Evolutionary conservation across 768 basidiomycete genomes (phyloP).

Genomic region (Hericium alpestre): DNA sequence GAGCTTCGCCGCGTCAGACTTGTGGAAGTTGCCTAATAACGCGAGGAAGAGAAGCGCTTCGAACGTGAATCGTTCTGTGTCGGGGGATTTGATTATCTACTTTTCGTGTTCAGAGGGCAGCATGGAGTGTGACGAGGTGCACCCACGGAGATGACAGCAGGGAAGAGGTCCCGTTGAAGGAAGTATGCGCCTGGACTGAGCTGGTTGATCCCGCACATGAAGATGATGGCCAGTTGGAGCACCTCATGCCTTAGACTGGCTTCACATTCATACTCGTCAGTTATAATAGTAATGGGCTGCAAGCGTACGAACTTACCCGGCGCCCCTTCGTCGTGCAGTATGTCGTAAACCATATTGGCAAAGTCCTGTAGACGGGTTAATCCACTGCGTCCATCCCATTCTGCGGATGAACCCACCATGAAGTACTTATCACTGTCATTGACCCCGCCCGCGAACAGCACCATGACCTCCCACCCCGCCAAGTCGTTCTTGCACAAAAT

Average conservation of each 20-base stretch:
- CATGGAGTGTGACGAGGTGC: neutral
- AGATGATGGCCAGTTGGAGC: slow-evolving; percentile 48
- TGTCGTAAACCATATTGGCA: slow-evolving; percentile 33
- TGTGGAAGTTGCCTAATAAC: slow-evolving; percentile 61
- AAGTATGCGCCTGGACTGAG: slow-evolving; percentile 67
- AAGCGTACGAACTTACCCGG: slow-evolving; percentile 38
- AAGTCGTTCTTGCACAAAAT: slow-evolving; percentile 43
- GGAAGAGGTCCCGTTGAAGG: slow-evolving; percentile 50
- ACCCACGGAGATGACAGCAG: slow-evolving; percentile 36
- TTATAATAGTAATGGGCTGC: too few species aligned
- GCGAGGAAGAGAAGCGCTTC: slow-evolving; percentile 52
- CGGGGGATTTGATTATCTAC: slow-evolving; percentile 46
- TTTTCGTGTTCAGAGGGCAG: neutral
- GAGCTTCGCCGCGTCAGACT: slow-evolving; percentile 57
- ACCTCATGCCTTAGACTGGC: slow-evolving; percentile 40
- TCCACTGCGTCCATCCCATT: neutral
- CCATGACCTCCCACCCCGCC: slow-evolving; percentile 67
- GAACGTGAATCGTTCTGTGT: slow-evolving; percentile 46
- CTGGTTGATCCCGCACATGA: slow-evolving; percentile 48
- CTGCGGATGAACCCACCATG: slow-evolving; percentile 27
- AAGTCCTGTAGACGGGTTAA: slow-evolving; percentile 30
- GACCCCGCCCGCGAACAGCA: slow-evolving; percentile 52
- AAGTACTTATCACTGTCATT: slow-evolving; percentile 48
- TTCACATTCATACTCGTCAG: slow-evolving; percentile 21
- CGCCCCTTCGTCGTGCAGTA: slow-evolving; percentile 33